These are phyloP conservation scores for Medicago lupulina DNA, from an alignment of 306 rosid genomes.

Conservation along the genomic window DNA sequence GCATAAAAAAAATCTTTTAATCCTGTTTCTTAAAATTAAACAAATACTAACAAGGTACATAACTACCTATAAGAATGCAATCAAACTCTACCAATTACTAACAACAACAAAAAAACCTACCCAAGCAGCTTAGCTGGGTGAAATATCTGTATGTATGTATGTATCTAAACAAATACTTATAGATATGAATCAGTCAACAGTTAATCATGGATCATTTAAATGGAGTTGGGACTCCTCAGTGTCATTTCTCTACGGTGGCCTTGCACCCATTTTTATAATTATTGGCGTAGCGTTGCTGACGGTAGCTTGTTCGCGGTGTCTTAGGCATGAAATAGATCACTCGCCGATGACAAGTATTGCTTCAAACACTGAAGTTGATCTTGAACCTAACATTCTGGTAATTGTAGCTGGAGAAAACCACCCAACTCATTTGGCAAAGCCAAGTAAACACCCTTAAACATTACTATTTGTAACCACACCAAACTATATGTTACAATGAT, in stretches of 20 bases:
- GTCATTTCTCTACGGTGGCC: conserved; percentile 42
- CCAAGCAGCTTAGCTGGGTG: neutral
- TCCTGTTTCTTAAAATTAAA: neutral
- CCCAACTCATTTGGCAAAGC: conserved; percentile 48
- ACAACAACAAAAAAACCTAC: neutral
- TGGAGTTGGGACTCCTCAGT: conserved; percentile 45
- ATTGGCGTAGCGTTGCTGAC: conserved; percentile 30
- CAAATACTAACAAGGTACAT: neutral
- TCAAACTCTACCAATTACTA: neutral
- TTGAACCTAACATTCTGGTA: conserved; percentile 39
- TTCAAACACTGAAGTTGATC: neutral
- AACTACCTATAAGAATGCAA: conserved; percentile 24
- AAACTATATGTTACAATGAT: neutral
- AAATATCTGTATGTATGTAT: neutral
- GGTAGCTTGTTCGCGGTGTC: conserved; percentile 33
- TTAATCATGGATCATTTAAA: neutral
- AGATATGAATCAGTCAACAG: neutral
- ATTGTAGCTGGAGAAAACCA: conserved; percentile 41
- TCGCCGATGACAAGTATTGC: neutral
- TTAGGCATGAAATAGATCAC: neutral
- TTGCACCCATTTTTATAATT: conserved; percentile 38
- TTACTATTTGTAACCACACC: neutral
- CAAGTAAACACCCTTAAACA: conserved; percentile 4
- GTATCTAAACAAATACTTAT: neutral
- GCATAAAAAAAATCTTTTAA: neutral